Conservation (phyloP, 2,329 filamentous ascomycete species). For the Curvularia sp. region DNA sequence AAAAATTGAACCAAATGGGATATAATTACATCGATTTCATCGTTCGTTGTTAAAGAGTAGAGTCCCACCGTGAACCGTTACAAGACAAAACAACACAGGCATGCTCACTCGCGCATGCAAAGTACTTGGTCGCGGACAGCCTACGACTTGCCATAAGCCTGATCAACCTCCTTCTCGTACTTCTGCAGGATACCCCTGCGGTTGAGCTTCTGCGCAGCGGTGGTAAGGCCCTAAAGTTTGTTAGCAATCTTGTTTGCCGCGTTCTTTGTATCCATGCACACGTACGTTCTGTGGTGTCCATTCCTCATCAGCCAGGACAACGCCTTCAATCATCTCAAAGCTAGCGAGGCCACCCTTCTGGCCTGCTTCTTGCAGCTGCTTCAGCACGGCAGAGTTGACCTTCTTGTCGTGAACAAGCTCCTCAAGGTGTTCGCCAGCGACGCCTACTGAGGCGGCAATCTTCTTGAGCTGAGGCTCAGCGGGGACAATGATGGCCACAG, state of each 20-base stretch:
- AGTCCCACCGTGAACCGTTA: conserved; percentile 3
- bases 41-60: not conserved
- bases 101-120: not conserved
- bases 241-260: conserved; percentile 23
- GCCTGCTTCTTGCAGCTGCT: conserved; percentile 71
- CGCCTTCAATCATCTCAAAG: conserved; percentile 77
- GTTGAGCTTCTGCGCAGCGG: conserved; percentile 62
- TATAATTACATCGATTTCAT: conserved; percentile 14
- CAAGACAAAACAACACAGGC: not conserved
- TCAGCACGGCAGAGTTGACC: conserved; percentile 69
- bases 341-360: conserved; percentile 70
- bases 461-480: conserved; percentile 64
- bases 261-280: conserved; percentile 27
- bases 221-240: conserved; percentile 54
- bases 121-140: not conserved
- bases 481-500: conserved; percentile 80
- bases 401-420: conserved; percentile 72
- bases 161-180: conserved; percentile 59
- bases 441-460: conserved; percentile 63
- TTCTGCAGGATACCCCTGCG: conserved; percentile 58
- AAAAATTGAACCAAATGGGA: conserved; percentile 5
- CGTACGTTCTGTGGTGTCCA: conserved; percentile 87
- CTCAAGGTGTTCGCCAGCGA: conserved; percentile 70
- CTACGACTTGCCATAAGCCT: conserved; percentile 50
- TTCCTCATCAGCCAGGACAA: conserved; percentile 82